A percentile compares a stretch with the other conserved stretches of the same genome.
Evolutionary conservation across 768 basidiomycete species (phyloP).

Genomic region (Hygrophorus russula): DNA sequence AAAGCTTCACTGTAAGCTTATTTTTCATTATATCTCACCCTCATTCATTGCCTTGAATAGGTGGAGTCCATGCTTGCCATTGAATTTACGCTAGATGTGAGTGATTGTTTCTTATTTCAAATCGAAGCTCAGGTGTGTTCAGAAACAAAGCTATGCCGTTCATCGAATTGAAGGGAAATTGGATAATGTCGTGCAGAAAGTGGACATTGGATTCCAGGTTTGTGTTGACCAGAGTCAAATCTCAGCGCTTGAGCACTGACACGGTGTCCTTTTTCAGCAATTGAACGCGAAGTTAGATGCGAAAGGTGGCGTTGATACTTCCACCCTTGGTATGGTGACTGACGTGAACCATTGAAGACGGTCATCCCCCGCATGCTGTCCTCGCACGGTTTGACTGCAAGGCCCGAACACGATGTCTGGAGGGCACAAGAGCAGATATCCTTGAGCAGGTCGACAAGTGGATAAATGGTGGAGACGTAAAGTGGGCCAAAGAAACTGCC

Average conservation of each 20-base stretch:
- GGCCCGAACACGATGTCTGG: background rate
- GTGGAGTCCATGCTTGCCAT: background rate
- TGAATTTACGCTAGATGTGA: background rate
- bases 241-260: too few species aligned
- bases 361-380: too few species aligned
- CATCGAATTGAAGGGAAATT: too few species aligned
- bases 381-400: too few species aligned
- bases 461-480: background rate
- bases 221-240: background rate
- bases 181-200: too few species aligned
- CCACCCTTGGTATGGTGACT: too few species aligned
- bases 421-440: background rate
- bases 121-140: background rate
- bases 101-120: background rate
- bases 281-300: too few species aligned
- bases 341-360: too few species aligned
- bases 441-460: background rate
- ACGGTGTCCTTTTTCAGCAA: too few species aligned
- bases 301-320: too few species aligned
- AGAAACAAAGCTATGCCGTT: too few species aligned
- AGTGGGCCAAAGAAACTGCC: background rate
- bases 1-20: conserved; percentile 3
- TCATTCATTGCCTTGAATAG: background rate
- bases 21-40: background rate
- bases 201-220: too few species aligned